Percentiles rank a stretch among this genome's conserved stretches.
phyloP scores from a whole-genome alignment of 108 stramenopile species.

The Cyclotella distinguenda region DNA sequence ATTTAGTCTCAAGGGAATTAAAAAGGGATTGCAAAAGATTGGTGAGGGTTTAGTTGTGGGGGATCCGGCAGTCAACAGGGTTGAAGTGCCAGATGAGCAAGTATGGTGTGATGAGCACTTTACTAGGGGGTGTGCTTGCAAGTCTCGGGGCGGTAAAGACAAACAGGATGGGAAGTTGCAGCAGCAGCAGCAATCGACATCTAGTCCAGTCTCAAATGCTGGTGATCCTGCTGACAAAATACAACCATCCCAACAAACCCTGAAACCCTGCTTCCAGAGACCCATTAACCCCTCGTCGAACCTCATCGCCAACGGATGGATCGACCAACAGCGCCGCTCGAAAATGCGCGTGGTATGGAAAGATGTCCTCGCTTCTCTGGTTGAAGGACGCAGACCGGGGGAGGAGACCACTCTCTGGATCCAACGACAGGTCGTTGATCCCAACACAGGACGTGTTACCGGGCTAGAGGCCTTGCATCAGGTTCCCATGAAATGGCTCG shows the following conservation, averaged over 20 bases:
- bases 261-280: constrained; percentile 69
- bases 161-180: constrained; percentile 15
- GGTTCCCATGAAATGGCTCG: constrained; percentile 81
- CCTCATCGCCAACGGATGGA: constrained; percentile 83
- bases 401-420: constrained; percentile 90
- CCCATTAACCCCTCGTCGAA: constrained; percentile 70
- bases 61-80: background rate
- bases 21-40: constrained; percentile 44
- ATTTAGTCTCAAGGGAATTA: constrained; percentile 43
- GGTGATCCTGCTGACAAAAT: background rate
- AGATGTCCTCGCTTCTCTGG: constrained; percentile 74
- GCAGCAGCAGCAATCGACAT: constrained; percentile 10
- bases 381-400: constrained; percentile 71
- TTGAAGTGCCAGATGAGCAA: constrained; percentile 38
- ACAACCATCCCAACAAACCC: constrained; percentile 2
- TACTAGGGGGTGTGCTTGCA: constrained; percentile 46
- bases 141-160: background rate
- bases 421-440: constrained; percentile 75
- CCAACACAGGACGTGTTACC: constrained; percentile 48
- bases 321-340: constrained; percentile 82
- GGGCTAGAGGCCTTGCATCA: constrained; percentile 84
- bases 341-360: constrained; percentile 87
- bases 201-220: background rate
- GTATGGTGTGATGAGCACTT: constrained; percentile 61
- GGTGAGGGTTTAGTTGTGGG: constrained; percentile 1